phyloP scores from a whole-genome alignment of 768 basidiomycete genomes.

The Termitomyces heimii region DNA sequence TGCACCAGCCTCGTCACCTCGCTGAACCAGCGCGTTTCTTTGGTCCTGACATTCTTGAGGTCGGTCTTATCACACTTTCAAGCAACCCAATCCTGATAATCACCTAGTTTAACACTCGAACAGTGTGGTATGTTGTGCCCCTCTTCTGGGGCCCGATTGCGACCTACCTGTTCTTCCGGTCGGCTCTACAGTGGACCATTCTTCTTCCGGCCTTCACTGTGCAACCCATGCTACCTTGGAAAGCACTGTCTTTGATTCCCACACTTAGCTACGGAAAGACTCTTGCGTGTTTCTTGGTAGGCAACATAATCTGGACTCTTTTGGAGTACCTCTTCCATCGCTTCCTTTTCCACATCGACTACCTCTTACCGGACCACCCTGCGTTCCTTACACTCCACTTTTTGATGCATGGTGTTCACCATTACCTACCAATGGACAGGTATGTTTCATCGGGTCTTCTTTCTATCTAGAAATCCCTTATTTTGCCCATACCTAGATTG shows the following conservation, averaged over 20 bases:
- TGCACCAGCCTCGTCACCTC: conserved; percentile 93
- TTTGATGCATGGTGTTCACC: conserved; percentile 91
- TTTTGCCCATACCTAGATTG: conserved; percentile 37
- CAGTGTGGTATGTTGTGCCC: conserved; percentile 93
- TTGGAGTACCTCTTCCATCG: conserved; percentile 92
- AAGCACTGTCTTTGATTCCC: conserved; percentile 42
- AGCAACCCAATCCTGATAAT: background rate
- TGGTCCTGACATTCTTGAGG: conserved; percentile 77
- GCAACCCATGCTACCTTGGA: conserved; percentile 51
- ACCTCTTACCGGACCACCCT: conserved; percentile 76
- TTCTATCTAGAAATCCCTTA: background rate
- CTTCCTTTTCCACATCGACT: conserved; percentile 96
- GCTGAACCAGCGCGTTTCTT: conserved; percentile 83
- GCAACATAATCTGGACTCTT: conserved; percentile 91
- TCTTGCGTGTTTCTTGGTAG: conserved; percentile 66
- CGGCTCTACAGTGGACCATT: conserved; percentile 74
- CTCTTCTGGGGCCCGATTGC: conserved; percentile 88
- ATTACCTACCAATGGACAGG: conserved; percentile 97
- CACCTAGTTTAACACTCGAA: conserved; percentile 68
- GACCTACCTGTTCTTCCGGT: conserved; percentile 71
- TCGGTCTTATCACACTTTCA: conserved; percentile 20
- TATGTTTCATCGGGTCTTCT: conserved; percentile 24
- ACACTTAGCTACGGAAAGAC: conserved; percentile 47
- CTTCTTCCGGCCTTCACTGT: conserved; percentile 59
- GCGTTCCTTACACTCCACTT: conserved; percentile 85